Evolutionary conservation across 2,329 filamentous ascomycete genomes (phyloP), one percentile per base, ranked within the genome.

Genomic region (Drechmeria coniospora): DNA sequence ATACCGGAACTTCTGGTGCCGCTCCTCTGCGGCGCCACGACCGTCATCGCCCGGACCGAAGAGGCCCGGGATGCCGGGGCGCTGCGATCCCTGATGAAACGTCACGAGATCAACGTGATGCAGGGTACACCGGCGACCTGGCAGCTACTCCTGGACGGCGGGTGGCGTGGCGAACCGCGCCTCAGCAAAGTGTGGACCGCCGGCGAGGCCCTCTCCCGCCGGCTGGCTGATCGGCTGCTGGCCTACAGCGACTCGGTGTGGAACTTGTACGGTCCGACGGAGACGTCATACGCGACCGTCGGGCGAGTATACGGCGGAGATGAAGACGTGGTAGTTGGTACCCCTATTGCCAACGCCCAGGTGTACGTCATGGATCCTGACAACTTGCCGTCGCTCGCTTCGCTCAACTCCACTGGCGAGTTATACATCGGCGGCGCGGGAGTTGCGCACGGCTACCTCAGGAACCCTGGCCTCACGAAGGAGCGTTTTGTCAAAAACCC

Each of bases 311-410:
- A 11, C 42, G 44, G 38, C 41, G 26, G 30, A 15, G 43, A 33
- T 14, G 45, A 27, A 4, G 16, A 31, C 7, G 21, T 38, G 12
- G 23, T 36, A 14, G 26, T 36, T 5, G 41, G 41, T 1, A 22
- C 13, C 8, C 16, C 37, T 1, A 23, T 41, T n/a, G 31, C 32
- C 4, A 51, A 51, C 32, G 37, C 45, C 1, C 42, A 50, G 1
- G 35, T 57, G 2, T 61, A 60, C 31, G 46, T 65, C 2, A 42
- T 63, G 3, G 52, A 59, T 30, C n/a, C n/a, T n/a, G n/a, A n/a
- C n/a, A 29, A 38, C 4, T 25, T 43, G 1, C 32, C 42, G 23
- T 32, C 49, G 12, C 45, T 51, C 1, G 44, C 58, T 4, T 54
- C 61, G 1, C 26, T 46, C 5, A 60, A 61, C 0, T 32, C 50